Conservation (phyloP, 108 stramenopile species). For the Epipyxis sp. region DNA sequence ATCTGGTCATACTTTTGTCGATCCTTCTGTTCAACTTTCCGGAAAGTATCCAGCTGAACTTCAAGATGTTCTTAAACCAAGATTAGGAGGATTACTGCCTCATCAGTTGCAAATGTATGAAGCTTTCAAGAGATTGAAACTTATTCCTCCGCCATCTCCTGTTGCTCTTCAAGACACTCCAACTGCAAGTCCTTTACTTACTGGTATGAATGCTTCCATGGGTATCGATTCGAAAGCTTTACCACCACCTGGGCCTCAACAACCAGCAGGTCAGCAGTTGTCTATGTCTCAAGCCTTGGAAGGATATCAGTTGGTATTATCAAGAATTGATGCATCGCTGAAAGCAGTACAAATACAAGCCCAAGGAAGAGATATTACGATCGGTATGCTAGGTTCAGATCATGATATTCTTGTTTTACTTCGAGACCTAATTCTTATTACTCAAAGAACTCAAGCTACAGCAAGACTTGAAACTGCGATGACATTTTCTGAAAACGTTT, state of each 20-base stretch:
- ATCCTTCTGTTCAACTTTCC: not conserved
- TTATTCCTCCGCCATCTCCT: not conserved
- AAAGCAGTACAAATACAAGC: constrained; percentile 39
- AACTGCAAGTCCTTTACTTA: constrained; percentile 2
- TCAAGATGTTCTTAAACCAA: constrained; percentile 85
- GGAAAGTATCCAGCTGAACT: constrained; percentile 79
- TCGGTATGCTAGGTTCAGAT: constrained; percentile 78
- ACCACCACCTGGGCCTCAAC: not conserved
- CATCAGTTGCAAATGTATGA: constrained; percentile 93
- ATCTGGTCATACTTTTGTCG: not conserved
- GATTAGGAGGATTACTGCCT: constrained; percentile 77
- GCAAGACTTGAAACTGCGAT: constrained; percentile 78
- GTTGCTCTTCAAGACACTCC: not conserved
- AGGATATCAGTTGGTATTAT: not conserved
- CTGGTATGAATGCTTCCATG: constrained; percentile 9
- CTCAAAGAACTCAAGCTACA: constrained; percentile 49
- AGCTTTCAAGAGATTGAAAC: constrained; percentile 74
- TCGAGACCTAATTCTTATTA: constrained; percentile 71
- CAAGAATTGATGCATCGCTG: constrained; percentile 9
- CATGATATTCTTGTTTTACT: constrained; percentile 84
- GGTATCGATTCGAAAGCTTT: not conserved
- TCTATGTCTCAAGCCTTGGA: constrained; percentile 31
- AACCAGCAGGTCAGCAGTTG: not conserved
- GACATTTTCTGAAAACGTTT: constrained; percentile 84
- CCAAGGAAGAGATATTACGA: constrained; percentile 73